Percentiles rank a stretch among this genome's conserved stretches.
phyloP scores from a whole-genome alignment of 2,329 filamentous ascomycete genomes.

The Ascochyta pisi region DNA sequence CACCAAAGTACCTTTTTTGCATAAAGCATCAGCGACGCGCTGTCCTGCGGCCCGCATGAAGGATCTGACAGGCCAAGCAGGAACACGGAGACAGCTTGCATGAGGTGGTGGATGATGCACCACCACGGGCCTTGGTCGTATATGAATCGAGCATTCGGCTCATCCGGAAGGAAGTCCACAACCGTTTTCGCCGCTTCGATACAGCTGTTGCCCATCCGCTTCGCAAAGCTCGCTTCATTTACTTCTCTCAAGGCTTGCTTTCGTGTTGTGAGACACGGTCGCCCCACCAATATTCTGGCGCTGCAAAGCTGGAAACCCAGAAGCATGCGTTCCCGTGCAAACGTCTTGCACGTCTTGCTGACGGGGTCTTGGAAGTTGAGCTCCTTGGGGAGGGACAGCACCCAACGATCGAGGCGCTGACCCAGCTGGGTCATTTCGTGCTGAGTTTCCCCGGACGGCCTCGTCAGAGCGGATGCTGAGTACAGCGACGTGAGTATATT shows the following conservation, averaged over 20 bases:
- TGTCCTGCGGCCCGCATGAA: slow-evolving; percentile 28
- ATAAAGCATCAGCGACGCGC: slow-evolving; percentile 28
- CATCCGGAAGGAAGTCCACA: slow-evolving; percentile 46
- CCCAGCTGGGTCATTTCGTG: slow-evolving; percentile 40
- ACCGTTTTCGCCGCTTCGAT: slow-evolving; percentile 47
- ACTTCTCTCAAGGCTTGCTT: slow-evolving; percentile 25
- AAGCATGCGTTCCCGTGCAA: slow-evolving; percentile 37
- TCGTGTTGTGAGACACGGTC: slow-evolving; percentile 46
- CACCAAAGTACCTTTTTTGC: slow-evolving; percentile 44
- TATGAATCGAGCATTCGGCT: slow-evolving; percentile 34
- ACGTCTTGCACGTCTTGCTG: background rate
- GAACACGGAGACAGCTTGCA: slow-evolving; percentile 50
- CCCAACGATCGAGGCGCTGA: slow-evolving; percentile 46
- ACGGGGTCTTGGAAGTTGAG: slow-evolving; percentile 35
- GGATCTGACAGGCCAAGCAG: slow-evolving; percentile 48
- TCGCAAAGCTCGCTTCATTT: slow-evolving; percentile 36
- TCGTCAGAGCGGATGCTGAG: slow-evolving; percentile 40
- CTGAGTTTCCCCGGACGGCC: slow-evolving; percentile 45
- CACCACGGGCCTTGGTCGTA: slow-evolving; percentile 52
- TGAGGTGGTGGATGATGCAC: slow-evolving; percentile 49
- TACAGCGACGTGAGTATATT: slow-evolving; percentile 48
- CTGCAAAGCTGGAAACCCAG: slow-evolving; percentile 47
- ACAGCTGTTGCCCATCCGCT: slow-evolving; percentile 43
- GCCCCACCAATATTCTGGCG: slow-evolving; percentile 51
- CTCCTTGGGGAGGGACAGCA: slow-evolving; percentile 34